Percentiles rank a stretch among this genome's conserved stretches.
phyloP scores from a whole-genome alignment of 768 basidiomycete species.

The Xerocomus potaroensis region DNA sequence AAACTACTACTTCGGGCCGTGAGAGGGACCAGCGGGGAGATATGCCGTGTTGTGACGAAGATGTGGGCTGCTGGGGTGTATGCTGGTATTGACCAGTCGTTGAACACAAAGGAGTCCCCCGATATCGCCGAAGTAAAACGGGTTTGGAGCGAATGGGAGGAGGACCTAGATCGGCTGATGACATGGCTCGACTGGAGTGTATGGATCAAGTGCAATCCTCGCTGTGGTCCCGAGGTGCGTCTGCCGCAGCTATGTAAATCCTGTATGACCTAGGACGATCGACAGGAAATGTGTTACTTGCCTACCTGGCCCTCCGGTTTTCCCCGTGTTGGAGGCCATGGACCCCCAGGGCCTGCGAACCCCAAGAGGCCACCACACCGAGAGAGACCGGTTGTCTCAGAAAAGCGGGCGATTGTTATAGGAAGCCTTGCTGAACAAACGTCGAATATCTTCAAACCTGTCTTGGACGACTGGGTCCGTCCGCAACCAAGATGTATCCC shows the following conservation, averaged over 20 bases:
- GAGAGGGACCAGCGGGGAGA: slow-evolving; percentile 13
- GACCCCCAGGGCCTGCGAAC: not conserved
- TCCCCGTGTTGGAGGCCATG: no score
- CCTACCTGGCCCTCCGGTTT: not conserved
- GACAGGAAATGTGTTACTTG: not conserved
- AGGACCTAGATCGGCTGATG: slow-evolving; percentile 11
- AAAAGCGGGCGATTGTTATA: not conserved
- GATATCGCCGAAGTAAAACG: not conserved
- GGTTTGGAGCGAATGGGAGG: slow-evolving; percentile 9
- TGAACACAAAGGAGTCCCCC: not conserved
- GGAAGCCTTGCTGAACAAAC: not conserved
- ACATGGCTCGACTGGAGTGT: slow-evolving; percentile 22
- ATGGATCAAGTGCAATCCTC: slow-evolving; percentile 20
- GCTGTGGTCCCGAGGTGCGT: slow-evolving; percentile 34
- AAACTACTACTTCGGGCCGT: slow-evolving; percentile 7
- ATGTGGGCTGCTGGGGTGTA: slow-evolving; percentile 19
- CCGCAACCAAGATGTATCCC: not conserved
- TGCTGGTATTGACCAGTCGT: slow-evolving; percentile 3
- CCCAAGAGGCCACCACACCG: not conserved
- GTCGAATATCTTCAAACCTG: not conserved
- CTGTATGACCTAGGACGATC: not conserved
- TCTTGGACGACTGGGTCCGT: not conserved
- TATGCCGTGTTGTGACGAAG: slow-evolving; percentile 16
- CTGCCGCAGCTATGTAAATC: not conserved
- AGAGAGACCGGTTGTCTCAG: not conserved